phyloP scores from a whole-genome alignment of 345 rosid species.

The Gossypioides kirkii region DNA sequence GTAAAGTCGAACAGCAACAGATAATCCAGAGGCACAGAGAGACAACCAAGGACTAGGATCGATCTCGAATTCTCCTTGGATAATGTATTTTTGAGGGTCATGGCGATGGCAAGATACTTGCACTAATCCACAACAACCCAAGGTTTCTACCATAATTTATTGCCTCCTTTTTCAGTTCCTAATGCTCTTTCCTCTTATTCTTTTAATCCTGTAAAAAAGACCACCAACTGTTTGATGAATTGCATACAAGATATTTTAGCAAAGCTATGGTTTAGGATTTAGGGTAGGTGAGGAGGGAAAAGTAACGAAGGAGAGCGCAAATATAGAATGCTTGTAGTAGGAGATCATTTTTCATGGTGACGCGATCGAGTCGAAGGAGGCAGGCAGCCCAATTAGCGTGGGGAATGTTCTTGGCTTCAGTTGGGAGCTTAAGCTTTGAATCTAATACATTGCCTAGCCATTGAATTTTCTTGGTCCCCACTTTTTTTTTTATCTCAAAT shows the following conservation, averaged over 20 bases:
- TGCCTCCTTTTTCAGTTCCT: neutral
- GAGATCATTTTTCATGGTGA: neutral
- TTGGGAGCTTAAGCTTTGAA: neutral
- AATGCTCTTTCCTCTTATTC: too few relatives aligned
- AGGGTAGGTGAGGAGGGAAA: too few relatives aligned
- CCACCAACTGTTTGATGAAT: neutral
- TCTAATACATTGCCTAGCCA: neutral
- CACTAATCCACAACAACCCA: neutral
- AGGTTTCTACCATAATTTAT: neutral
- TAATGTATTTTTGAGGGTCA: neutral
- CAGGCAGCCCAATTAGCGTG: neutral
- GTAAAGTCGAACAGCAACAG: neutral
- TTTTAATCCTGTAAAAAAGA: neutral
- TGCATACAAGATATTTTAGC: neutral
- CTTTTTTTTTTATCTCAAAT: neutral
- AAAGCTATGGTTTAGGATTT: too few relatives aligned
- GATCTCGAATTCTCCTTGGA: neutral
- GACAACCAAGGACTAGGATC: neutral
- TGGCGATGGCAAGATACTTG: neutral
- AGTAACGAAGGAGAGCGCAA: neutral
- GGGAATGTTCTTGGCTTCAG: neutral
- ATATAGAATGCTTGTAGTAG: neutral
- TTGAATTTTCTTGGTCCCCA: neutral
- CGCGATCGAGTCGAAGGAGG: neutral
- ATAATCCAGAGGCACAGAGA: neutral